phyloP scores from a whole-genome alignment of 1,284 basidiomycete species.

The Bondarzewia mesenterica region DNA sequence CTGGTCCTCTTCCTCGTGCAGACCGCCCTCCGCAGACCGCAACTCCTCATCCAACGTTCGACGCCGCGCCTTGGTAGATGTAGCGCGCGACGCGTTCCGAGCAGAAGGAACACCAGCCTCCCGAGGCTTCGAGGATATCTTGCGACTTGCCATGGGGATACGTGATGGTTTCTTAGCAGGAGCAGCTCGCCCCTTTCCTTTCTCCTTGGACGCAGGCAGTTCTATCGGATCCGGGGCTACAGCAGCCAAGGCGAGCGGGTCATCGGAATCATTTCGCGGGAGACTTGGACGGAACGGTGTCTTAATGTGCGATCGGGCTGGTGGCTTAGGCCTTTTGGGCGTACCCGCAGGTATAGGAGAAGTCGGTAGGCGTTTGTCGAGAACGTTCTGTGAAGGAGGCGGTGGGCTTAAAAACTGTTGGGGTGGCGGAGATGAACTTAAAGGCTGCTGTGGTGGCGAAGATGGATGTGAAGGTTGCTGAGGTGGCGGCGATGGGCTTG shows the following conservation, averaged over 20 bases:
- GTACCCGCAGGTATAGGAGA: slow-evolving; percentile 52
- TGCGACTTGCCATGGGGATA: not conserved
- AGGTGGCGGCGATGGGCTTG: not conserved
- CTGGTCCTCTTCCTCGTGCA: slow-evolving; percentile 20
- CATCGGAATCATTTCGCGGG: not conserved
- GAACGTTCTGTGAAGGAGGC: slow-evolving; percentile 24
- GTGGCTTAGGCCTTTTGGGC: slow-evolving; percentile 38
- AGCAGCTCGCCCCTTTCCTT: slow-evolving; percentile 17
- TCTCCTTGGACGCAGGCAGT: not conserved
- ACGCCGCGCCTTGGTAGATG: slow-evolving; percentile 20
- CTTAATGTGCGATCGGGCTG: not conserved
- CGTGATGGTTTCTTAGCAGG: slow-evolving; percentile 1
- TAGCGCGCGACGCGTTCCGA: not conserved
- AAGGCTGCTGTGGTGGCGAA: slow-evolving; percentile 2
- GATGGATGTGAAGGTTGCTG: not conserved
- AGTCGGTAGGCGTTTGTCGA: slow-evolving; percentile 50
- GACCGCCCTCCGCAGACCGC: slow-evolving; percentile 31
- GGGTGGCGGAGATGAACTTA: too few relatives aligned
- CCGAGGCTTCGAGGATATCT: not conserved
- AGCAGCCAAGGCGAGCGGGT: not conserved
- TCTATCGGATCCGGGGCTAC: not conserved
- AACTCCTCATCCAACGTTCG: slow-evolving; percentile 62
- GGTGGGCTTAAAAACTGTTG: not conserved
- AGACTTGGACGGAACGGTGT: not conserved
- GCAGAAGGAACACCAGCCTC: not conserved